Evolutionary conservation across 306 rosid genomes (phyloP).

Genomic region (Psophocarpus tetragonolobus): DNA sequence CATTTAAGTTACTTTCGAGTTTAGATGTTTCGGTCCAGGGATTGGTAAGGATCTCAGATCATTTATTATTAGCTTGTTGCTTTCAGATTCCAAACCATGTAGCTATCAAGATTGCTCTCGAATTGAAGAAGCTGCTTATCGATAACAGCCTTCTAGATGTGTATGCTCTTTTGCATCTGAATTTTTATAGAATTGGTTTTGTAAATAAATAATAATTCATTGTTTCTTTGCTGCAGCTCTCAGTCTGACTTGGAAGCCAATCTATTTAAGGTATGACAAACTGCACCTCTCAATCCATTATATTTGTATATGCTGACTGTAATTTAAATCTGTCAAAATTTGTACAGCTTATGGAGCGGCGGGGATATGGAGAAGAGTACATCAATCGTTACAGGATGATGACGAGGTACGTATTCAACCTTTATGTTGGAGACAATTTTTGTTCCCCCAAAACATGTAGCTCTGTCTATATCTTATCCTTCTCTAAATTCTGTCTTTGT

Average conservation of each 20-base stretch:
- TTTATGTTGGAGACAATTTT: not conserved
- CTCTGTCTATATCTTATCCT: not conserved
- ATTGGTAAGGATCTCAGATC: not conserved
- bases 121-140: conserved; percentile 90
- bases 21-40: not conserved
- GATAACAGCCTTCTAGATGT: conserved; percentile 97
- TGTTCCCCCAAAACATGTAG: not conserved
- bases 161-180: conserved; percentile 52
- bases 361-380: conserved; percentile 91
- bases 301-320: not conserved
- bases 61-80: conserved; percentile 35
- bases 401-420: conserved; percentile 61
- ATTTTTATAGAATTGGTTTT: conserved; percentile 1
- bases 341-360: conserved; percentile 88
- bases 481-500: not conserved
- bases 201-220: not conserved
- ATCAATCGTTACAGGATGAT: conserved; percentile 89
- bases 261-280: conserved; percentile 74
- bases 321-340: conserved; percentile 30
- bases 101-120: conserved; percentile 87
- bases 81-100: conserved; percentile 95
- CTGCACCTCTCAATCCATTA: too few relatives aligned
- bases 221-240: conserved; percentile 60
- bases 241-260: conserved; percentile 89
- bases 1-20: conserved; percentile 7